Evolutionary conservation across 163 green algal genomes (phyloP).

Genomic region (Chlamydomonas reinhardtii): DNA sequence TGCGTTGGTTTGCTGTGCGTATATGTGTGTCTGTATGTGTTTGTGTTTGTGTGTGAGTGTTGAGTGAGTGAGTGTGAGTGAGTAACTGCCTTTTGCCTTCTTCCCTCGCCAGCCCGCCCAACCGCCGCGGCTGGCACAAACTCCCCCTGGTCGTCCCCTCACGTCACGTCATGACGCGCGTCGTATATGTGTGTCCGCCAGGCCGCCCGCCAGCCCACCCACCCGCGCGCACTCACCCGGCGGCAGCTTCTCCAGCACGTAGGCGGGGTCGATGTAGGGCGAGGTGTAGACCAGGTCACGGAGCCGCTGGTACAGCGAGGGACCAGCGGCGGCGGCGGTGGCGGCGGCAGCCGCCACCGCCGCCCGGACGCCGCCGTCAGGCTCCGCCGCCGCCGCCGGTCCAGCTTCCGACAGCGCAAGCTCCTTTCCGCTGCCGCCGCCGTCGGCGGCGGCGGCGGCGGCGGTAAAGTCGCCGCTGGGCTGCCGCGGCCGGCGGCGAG

Average conservation of each 20-base stretch:
- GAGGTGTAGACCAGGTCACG: constrained; percentile 70
- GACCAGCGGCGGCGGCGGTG: constrained; percentile 1
- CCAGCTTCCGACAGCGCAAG: constrained; percentile 36
- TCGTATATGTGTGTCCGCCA: no score
- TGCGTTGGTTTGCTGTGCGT: no score
- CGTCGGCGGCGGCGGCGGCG: background rate
- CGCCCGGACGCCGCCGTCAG: background rate
- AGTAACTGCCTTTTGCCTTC: no score
- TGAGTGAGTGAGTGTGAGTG: no score
- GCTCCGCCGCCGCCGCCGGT: constrained; percentile 66
- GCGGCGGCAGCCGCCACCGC: background rate
- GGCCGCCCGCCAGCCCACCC: no score
- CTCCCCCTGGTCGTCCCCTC: no score
- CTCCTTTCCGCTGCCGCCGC: constrained; percentile 61
- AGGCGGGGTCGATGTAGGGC: constrained; percentile 70
- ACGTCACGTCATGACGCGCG: no score
- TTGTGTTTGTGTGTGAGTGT: no score
- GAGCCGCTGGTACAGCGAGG: constrained; percentile 67
- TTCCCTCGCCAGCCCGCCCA: no score
- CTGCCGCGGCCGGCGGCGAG: constrained; percentile 9
- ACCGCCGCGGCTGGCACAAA: no score
- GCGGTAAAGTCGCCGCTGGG: constrained; percentile 30
- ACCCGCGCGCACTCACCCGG: background rate
- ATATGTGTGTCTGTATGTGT: no score
- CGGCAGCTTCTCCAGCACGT: constrained; percentile 69